These are phyloP conservation scores for Didymella keratinophila DNA, from an alignment of 2,329 filamentous ascomycete species.

Conservation along the genomic window DNA sequence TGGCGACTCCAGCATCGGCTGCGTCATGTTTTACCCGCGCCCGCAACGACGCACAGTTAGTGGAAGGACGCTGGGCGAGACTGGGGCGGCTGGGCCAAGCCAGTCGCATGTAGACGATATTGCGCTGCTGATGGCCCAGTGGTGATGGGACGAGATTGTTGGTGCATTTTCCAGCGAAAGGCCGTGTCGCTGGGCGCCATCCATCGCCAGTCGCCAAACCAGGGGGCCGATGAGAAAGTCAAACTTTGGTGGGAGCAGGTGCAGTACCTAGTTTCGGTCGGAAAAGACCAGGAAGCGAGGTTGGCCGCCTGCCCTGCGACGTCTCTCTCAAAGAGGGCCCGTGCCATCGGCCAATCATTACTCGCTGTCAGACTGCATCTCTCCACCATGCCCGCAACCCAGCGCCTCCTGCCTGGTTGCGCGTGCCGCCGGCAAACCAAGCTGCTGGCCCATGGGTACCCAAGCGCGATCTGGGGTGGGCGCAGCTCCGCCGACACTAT, in stretches of 20 bases:
- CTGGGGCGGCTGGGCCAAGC: constrained; percentile 25
- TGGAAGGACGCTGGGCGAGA: constrained; percentile 31
- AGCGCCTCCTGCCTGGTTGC: constrained; percentile 39
- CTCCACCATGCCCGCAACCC: constrained; percentile 31
- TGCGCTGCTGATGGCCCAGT: constrained; percentile 18
- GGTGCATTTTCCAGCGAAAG: constrained; percentile 30
- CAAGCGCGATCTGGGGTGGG: constrained; percentile 47
- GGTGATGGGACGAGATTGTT: constrained; percentile 12
- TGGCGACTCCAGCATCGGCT: constrained; percentile 31
- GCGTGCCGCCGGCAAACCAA: constrained; percentile 44
- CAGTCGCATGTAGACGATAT: constrained; percentile 25
- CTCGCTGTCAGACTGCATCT: constrained; percentile 1
- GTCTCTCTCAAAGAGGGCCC: constrained; percentile 23
- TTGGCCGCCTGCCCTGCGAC: constrained; percentile 28
- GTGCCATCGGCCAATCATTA: constrained; percentile 22
- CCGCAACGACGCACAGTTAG: constrained; percentile 32
- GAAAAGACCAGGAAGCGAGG: constrained; percentile 32
- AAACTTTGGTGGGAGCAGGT: constrained; percentile 41
- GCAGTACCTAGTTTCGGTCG: constrained; percentile 36
- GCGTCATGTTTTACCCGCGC: constrained; percentile 47
- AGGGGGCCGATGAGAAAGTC: constrained; percentile 33
- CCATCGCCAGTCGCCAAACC: constrained; percentile 29
- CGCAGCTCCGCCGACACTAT: constrained; percentile 28
- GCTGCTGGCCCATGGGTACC: constrained; percentile 40
- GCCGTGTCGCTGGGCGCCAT: constrained; percentile 28